Evolutionary conservation across 1,284 basidiomycete genomes (phyloP).

Genomic region (Fomitiporia mediterranea): DNA sequence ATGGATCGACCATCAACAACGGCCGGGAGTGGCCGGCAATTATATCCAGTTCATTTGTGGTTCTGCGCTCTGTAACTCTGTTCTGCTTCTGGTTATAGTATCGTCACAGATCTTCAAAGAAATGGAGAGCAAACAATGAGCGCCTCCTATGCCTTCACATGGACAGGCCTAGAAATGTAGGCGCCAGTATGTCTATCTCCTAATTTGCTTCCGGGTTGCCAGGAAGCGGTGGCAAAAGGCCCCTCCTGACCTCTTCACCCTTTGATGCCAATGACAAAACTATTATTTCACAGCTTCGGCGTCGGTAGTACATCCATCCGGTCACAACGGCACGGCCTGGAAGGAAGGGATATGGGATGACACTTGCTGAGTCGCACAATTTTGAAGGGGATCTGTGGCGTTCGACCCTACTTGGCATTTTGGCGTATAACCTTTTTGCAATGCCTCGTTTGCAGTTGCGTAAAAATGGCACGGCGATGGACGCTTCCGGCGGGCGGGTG

Average conservation of each 20-base stretch:
- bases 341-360: too few species aligned
- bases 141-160: background rate
- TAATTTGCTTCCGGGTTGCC: conserved; percentile 24
- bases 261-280: conserved; percentile 38
- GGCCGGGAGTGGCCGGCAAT: background rate
- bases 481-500: too few species aligned
- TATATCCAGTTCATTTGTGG: too few species aligned
- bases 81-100: too few species aligned
- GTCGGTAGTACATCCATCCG: background rate
- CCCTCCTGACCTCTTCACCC: conserved; percentile 43
- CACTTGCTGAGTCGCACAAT: too few species aligned
- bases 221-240: conserved; percentile 34
- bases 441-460: conserved; percentile 6
- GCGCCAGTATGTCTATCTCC: background rate
- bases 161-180: conserved; percentile 2
- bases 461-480: conserved; percentile 7
- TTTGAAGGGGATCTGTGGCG: too few species aligned
- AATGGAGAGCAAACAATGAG: conserved; percentile 1
- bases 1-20: background rate
- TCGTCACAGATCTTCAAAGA: too few species aligned
- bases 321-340: background rate
- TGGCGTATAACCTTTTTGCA: conserved; percentile 6
- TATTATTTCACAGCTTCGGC: conserved; percentile 39
- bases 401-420: background rate
- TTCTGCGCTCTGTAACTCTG: too few species aligned